Base-by-base conservation (phyloP, 106 monocot species). In the Ottelia alismoides region DNA sequence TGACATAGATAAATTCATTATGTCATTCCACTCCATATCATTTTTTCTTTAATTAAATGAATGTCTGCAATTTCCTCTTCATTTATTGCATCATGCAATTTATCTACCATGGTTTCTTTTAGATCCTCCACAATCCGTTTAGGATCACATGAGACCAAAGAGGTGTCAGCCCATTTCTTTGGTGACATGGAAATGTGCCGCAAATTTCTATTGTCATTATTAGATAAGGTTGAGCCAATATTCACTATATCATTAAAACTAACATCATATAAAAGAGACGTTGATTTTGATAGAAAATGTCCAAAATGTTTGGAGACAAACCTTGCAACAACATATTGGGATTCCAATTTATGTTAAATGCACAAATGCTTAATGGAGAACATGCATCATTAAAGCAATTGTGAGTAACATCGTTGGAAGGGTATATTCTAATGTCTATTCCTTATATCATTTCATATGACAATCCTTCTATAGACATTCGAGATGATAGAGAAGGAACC, bases 11-110 rank as follows among this genome's bases (percentile, higher is more conserved):
- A 70, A 62, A 65, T 76, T 94, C 67, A 94, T 27, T 25, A 66
- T 72, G 49, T 94, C 93, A 27, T 78, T 84, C 83, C 88, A 94
- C 77, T 94, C 88, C 19, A 94, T 75, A 22, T 80, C 84, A 55
- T 94, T 75, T 61, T 71, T 74, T 65, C 84, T 73, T 1, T 75
- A 78, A 94, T 72, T 3, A 59, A 76, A 4, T 70, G 75, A 27
- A 94, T 88, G 56, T 77, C 84, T 10, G 71, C 80, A 70, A 94
- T 94, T 71, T 73, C 83, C 53, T 81, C 65, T 9, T 88, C 93
- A 25, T 74, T 84, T 84, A 88, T 81, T 20, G 62, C 84, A 0
- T 60, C 80, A 61, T 94, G 93, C 64, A 94, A 25, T 60, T 45
- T 18, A 18, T 2, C 44, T 20, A 27, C 7, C 27, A 18, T 49